These are phyloP conservation scores for Sanghuangporus baumii DNA, from an alignment of 1,284 basidiomycete genomes.

Conservation along the genomic window DNA sequence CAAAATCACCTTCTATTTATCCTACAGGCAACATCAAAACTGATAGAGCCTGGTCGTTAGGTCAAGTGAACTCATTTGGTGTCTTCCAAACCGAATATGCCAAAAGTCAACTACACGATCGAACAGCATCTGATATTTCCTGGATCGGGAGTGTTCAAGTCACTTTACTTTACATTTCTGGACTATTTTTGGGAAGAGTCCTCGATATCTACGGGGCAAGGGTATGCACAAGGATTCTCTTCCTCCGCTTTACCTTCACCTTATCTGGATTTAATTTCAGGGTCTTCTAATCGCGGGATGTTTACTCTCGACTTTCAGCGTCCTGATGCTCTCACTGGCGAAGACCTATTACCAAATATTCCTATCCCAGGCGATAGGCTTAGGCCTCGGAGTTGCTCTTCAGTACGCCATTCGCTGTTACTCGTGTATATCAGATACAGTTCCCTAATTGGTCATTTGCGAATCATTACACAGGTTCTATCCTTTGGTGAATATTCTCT, in stretches of 20 bases:
- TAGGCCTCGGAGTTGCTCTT: slow-evolving; percentile 17
- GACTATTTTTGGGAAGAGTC: slow-evolving; percentile 15
- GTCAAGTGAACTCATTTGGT: slow-evolving; percentile 19
- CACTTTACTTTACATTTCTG: slow-evolving; percentile 17
- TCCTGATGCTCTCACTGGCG: slow-evolving; percentile 17
- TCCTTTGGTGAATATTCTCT: slow-evolving; percentile 11
- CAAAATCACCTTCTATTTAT: not conserved
- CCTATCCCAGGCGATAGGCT: slow-evolving; percentile 16
- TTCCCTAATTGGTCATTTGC: not conserved
- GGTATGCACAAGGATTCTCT: not conserved
- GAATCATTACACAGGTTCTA: slow-evolving; percentile 12
- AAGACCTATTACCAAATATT: slow-evolving; percentile 19
- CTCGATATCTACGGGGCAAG: slow-evolving; percentile 17
- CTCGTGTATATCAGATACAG: not conserved
- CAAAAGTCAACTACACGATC: slow-evolving; percentile 8
- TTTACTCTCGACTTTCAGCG: slow-evolving; percentile 17
- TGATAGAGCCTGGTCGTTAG: not conserved
- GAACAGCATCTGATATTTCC: slow-evolving; percentile 18
- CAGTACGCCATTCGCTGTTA: slow-evolving; percentile 9
- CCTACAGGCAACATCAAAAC: not conserved
- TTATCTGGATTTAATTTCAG: not conserved
- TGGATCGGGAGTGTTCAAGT: slow-evolving; percentile 20
- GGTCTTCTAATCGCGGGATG: slow-evolving; percentile 16
- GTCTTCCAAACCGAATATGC: slow-evolving; percentile 19
- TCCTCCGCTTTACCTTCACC: not conserved